A percentile compares a stretch with the other conserved stretches of the same genome.
Evolutionary conservation across 371 early-diverging fungal genomes (phyloP).

Genomic region (Thermomucor indicae-seudaticae): DNA sequence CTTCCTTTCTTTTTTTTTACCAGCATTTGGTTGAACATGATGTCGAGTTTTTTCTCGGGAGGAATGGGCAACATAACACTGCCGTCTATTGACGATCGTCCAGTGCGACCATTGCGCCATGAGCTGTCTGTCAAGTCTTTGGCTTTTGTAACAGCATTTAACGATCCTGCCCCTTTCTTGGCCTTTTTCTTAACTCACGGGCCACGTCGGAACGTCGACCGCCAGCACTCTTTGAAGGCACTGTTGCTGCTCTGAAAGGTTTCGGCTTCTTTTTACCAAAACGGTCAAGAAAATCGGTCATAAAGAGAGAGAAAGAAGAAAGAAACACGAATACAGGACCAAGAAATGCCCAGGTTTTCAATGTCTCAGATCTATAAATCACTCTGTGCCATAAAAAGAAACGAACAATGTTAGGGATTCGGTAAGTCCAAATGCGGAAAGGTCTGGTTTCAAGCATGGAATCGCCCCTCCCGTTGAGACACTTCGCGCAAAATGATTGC

Average conservation of each 20-base stretch:
- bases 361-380: too few relatives aligned
- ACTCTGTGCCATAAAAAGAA: too few relatives aligned
- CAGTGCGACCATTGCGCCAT: not conserved
- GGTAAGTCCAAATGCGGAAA: too few relatives aligned
- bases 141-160: too few relatives aligned
- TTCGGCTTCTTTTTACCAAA: slow-evolving; percentile 19
- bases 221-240: not conserved
- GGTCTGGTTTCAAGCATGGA: too few relatives aligned
- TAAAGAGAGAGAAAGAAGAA: not conserved
- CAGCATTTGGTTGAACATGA: slow-evolving; percentile 37
- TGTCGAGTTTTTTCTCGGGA: slow-evolving; percentile 23
- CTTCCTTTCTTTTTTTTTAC: slow-evolving; percentile 13
- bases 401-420: too few relatives aligned
- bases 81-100: not conserved
- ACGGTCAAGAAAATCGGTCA: slow-evolving; percentile 27
- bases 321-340: not conserved
- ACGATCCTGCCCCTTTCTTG: too few relatives aligned
- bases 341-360: too few relatives aligned
- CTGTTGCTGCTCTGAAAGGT: too few relatives aligned
- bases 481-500: too few relatives aligned
- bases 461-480: too few relatives aligned
- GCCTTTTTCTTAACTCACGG: too few relatives aligned
- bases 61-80: slow-evolving; percentile 19
- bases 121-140: not conserved
- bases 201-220: not conserved